These are phyloP conservation scores for Geotrichum macrosporum DNA, from an alignment of 1,139 yeast genomes.

Conservation along the genomic window DNA sequence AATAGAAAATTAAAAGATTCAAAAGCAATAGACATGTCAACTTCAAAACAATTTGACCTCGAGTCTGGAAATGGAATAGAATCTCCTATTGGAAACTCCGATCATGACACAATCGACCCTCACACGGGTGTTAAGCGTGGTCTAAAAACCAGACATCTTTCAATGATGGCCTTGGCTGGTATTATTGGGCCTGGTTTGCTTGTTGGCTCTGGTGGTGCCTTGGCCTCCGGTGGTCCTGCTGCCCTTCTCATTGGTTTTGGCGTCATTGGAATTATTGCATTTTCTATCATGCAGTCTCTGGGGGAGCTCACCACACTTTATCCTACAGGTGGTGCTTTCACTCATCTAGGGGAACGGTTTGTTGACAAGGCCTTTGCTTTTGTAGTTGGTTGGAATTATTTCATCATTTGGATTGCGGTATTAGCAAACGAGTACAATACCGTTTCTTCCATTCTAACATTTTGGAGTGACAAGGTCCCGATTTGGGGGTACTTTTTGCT, in stretches of 20 bases:
- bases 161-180: constrained; percentile 64
- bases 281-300: constrained; percentile 54
- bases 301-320: constrained; percentile 64
- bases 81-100: no score
- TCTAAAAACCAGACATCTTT: constrained; percentile 48
- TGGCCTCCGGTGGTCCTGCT: constrained; percentile 61
- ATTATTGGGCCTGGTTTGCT: constrained; percentile 67
- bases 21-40: no score
- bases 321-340: constrained; percentile 62
- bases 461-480: constrained; percentile 60
- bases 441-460: constrained; percentile 50
- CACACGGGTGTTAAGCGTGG: constrained; percentile 46
- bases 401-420: constrained; percentile 58
- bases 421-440: constrained; percentile 58
- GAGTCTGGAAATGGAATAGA: no score
- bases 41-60: no score
- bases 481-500: constrained; percentile 54
- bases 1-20: no score
- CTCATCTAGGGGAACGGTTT: constrained; percentile 55
- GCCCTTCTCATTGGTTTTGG: constrained; percentile 55
- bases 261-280: constrained; percentile 56
- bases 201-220: constrained; percentile 58
- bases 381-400: constrained; percentile 59
- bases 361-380: constrained; percentile 57
- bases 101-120: no score